These are phyloP conservation scores for Eucalyptus dawsonii DNA, from an alignment of 345 rosid species.

Conservation along the genomic window DNA sequence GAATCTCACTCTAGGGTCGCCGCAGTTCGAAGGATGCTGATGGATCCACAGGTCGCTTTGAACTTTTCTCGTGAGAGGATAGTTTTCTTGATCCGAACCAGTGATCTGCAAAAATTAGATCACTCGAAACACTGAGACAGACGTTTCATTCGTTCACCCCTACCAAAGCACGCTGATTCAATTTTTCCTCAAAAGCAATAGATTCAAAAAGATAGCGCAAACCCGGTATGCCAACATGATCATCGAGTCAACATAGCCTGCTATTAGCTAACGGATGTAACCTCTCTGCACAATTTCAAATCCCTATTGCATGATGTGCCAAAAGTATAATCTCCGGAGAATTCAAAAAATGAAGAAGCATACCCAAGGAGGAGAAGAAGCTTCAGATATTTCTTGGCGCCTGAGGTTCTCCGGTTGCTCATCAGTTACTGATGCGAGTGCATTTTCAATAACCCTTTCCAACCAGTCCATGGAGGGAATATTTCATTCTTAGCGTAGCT, in stretches of 20 bases:
- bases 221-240: background rate
- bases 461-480: slow-evolving; percentile 60
- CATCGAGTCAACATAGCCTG: background rate
- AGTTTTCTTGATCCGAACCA: slow-evolving; percentile 93
- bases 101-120: slow-evolving; percentile 19
- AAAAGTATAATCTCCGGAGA: background rate
- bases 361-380: slow-evolving; percentile 88
- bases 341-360: background rate
- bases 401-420: slow-evolving; percentile 11
- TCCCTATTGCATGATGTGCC: background rate
- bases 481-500: slow-evolving; percentile 7
- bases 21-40: slow-evolving; percentile 78
- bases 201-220: background rate
- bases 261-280: background rate
- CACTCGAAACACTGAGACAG: background rate
- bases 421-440: slow-evolving; percentile 7
- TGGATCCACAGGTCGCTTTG: slow-evolving; percentile 87
- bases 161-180: background rate
- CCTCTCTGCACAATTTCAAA: background rate
- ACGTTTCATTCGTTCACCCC: background rate
- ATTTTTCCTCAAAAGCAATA: background rate
- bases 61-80: slow-evolving; percentile 72
- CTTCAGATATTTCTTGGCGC: slow-evolving; percentile 17
- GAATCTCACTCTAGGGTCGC: slow-evolving; percentile 43
- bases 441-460: slow-evolving; percentile 44